Evolutionary conservation across 345 rosid genomes (phyloP), one percentile per base, ranked within the genome.

Genomic region (Geranium rotundifolium): DNA sequence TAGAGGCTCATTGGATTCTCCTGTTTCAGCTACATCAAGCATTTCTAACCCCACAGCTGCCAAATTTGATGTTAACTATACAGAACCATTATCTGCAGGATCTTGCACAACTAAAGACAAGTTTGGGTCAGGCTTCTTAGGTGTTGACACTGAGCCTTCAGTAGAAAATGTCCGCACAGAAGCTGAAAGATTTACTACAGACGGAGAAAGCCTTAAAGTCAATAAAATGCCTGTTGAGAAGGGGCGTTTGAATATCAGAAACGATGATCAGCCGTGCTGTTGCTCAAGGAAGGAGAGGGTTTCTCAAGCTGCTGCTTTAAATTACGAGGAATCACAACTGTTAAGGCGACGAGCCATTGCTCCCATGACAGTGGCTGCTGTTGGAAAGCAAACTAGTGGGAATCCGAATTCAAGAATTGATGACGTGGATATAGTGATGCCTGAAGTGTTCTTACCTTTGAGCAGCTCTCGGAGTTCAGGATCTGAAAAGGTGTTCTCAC

Each of bases 261-360:
- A 73, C 71, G 80, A 66, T 41, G 79, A 84, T 70, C 84, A 77
- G 69, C 83, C 97, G 23, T 93, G 97, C 75, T 82, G 96, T 75
- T 90, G 99, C 77, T 96, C 90, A 66, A 82, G 84, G 71, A 93
- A 85, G 77, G 99, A 93, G 63, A 84, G 80, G 73, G 62, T 70
- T 65, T 67, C 78, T 17, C 85, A 80, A 65, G 80, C 74, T 64
- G 57, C 76, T 63, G 62, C 73, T 20, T 57, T 69, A 56, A 84
- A 79, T 69, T 76, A 71, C 65, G 85, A 82, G 60, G 85, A 85
- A 17, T 81, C 95, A 55, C 86, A 73, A 54, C 78, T 84, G 54
- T 70, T 85, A 57, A 85, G 76, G 74, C 73, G 86, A 23, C 73
- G 93, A 60, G 66, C 80, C 67, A 71, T 77, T 67, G 64, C 77